A percentile compares a stretch with the other conserved stretches of the same genome.
Evolutionary conservation across 1,139 yeast genomes (phyloP).

Genomic region (Yamadazyma atlantica): DNA sequence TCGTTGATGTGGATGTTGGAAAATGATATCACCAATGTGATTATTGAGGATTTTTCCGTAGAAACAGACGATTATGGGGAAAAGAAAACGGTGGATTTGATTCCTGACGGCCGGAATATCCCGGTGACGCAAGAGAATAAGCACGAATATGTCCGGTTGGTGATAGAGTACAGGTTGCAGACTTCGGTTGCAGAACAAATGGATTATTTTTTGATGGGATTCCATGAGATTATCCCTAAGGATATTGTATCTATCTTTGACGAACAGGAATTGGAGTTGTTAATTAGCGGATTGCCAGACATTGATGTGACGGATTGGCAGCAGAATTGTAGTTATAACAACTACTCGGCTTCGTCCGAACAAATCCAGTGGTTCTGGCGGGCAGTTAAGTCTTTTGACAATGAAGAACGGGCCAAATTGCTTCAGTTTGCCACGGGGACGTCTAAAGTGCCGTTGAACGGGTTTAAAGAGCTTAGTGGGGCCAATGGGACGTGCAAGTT

Average conservation of each 20-base stretch:
- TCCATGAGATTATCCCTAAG: constrained; percentile 89
- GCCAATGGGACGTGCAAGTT: constrained; percentile 86
- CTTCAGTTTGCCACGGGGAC: constrained; percentile 98
- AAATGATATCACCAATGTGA: constrained; percentile 93
- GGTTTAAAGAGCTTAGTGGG: constrained; percentile 88
- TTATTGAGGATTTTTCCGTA: constrained; percentile 93
- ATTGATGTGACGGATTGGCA: constrained; percentile 97
- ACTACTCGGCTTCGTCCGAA: constrained; percentile 80
- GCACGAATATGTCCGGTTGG: constrained; percentile 79
- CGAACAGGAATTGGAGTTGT: constrained; percentile 90
- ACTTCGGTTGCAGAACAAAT: constrained; percentile 86
- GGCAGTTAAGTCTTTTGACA: constrained; percentile 92
- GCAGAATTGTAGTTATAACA: constrained; percentile 76
- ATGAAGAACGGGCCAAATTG: constrained; percentile 90
- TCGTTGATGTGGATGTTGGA: constrained; percentile 95
- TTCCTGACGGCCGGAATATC: constrained; percentile 79
- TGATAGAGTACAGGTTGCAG: constrained; percentile 84
- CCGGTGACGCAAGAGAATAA: constrained; percentile 91
- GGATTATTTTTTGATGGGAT: constrained; percentile 82
- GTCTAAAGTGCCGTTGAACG: constrained; percentile 92
- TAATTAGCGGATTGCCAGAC: constrained; percentile 94
- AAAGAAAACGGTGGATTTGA: constrained; percentile 73
- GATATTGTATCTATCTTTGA: constrained; percentile 86
- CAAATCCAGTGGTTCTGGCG: constrained; percentile 99
- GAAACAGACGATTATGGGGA: constrained; percentile 96